Percentiles rank a stretch among this genome's conserved stretches.
These are phyloP conservation scores for Fusarium redolens DNA, from an alignment of 2,329 filamentous ascomycete genomes.

Conservation along the genomic window DNA sequence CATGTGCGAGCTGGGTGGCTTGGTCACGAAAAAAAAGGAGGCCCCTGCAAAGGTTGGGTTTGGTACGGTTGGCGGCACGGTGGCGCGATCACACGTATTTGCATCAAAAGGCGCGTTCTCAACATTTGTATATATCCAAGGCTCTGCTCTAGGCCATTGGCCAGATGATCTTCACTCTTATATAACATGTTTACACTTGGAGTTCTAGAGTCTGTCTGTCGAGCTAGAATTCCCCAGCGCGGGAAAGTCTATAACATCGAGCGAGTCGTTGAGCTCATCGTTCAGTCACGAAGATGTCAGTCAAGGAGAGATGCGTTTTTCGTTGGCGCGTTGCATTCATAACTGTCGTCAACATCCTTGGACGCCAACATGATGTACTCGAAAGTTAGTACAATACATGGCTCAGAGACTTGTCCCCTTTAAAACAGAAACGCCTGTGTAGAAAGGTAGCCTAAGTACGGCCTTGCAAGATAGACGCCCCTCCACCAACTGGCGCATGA, in stretches of 20 bases:
- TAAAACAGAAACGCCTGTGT: constrained; percentile 17
- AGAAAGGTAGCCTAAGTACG: constrained; percentile 40
- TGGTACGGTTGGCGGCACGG: constrained; percentile 27
- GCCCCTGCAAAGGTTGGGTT: constrained; percentile 28
- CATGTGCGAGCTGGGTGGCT: constrained; percentile 23
- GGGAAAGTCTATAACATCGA: neutral
- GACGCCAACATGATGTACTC: constrained; percentile 7
- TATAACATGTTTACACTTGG: constrained; percentile 27
- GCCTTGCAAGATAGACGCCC: constrained; percentile 56
- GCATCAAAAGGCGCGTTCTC: constrained; percentile 43
- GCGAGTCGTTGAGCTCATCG: neutral
- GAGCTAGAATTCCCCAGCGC: neutral
- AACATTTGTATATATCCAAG: constrained; percentile 40
- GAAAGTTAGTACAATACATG: constrained; percentile 6
- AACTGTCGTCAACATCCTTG: constrained; percentile 22
- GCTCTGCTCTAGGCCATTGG: constrained; percentile 28
- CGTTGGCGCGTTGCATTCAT: constrained; percentile 31
- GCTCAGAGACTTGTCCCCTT: constrained; percentile 9
- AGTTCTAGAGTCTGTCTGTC: neutral
- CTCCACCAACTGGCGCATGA: constrained; percentile 65
- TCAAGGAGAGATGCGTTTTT: constrained; percentile 4
- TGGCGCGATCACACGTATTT: constrained; percentile 34
- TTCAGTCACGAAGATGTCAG: neutral
- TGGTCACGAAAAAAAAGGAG: constrained; percentile 9
- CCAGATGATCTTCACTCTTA: constrained; percentile 46